Percentiles rank a stretch among this genome's conserved stretches.
phyloP scores from a whole-genome alignment of 208 protist species.

The Vickermania ingenoplastis region DNA sequence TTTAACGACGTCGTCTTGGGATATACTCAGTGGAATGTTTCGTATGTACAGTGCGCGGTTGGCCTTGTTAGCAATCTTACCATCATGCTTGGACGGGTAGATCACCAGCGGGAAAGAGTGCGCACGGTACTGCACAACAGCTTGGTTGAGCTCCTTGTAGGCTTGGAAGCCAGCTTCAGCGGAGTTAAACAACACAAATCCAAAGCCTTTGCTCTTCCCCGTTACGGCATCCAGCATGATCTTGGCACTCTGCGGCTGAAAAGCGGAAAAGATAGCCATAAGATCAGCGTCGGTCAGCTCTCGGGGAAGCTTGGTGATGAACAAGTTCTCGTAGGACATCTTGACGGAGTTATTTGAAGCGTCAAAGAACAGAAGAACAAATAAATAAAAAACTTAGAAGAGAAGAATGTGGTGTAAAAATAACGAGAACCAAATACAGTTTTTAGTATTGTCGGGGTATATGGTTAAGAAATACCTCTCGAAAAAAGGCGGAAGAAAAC shows the following conservation, averaged over 20 bases:
- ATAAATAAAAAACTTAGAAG: background rate
- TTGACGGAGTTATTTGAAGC: background rate
- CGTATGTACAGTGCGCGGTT: conserved; percentile 68
- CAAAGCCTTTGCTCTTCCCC: conserved; percentile 89
- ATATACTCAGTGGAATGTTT: conserved; percentile 58
- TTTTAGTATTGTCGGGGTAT: too few species aligned
- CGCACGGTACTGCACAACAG: conserved; percentile 22
- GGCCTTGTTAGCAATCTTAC: conserved; percentile 32
- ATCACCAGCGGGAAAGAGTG: conserved; percentile 66
- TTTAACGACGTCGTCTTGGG: conserved; percentile 38
- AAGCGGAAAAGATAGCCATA: conserved; percentile 43
- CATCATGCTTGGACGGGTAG: conserved; percentile 69
- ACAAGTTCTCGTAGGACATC: conserved; percentile 76
- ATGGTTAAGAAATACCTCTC: too few species aligned
- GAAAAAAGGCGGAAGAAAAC: too few species aligned
- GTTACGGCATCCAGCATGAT: conserved; percentile 80
- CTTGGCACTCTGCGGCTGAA: conserved; percentile 77
- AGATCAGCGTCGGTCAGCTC: conserved; percentile 71
- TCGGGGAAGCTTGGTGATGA: conserved; percentile 89
- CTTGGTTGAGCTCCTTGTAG: conserved; percentile 50
- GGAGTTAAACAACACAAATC: conserved; percentile 92
- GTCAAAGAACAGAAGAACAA: background rate
- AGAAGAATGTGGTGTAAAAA: background rate
- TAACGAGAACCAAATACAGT: background rate
- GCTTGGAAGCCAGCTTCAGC: conserved; percentile 71